A percentile compares a stretch with the other conserved stretches of the same genome.
Conservation (phyloP, 768 basidiomycete genomes). For the Porpolomopsis calyptriformis region DNA sequence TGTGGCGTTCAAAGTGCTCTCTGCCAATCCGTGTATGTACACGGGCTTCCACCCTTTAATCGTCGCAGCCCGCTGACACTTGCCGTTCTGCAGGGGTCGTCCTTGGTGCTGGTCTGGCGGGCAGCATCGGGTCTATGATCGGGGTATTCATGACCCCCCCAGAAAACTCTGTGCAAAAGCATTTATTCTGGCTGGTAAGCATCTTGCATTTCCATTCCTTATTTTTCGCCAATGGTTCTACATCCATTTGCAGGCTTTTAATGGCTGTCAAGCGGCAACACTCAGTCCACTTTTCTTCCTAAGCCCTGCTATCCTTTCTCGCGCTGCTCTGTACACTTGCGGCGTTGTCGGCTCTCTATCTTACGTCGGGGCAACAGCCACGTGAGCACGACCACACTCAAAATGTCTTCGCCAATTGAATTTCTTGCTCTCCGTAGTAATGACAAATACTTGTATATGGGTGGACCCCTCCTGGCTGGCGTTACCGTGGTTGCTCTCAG, state of each 20-base stretch:
- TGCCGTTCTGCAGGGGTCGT: slow-evolving; percentile 48
- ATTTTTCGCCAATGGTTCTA: not conserved
- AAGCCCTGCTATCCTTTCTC: slow-evolving; percentile 71
- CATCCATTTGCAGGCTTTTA: slow-evolving; percentile 49
- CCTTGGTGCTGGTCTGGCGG: slow-evolving; percentile 68
- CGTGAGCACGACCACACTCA: slow-evolving; percentile 30
- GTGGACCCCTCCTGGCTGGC: slow-evolving; percentile 80
- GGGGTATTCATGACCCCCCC: slow-evolving; percentile 71
- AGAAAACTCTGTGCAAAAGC: slow-evolving; percentile 66
- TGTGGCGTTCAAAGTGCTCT: slow-evolving; percentile 62
- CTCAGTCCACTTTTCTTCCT: slow-evolving; percentile 86
- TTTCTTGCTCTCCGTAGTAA: slow-evolving; percentile 28
- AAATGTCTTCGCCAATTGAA: not conserved
- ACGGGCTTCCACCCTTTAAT: slow-evolving; percentile 5
- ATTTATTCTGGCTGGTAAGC: slow-evolving; percentile 70
- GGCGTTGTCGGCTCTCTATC: slow-evolving; percentile 80
- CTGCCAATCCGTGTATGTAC: slow-evolving; percentile 75
- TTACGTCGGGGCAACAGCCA: slow-evolving; percentile 83
- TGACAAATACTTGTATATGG: slow-evolving; percentile 78
- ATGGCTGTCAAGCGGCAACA: slow-evolving; percentile 77
- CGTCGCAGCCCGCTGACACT: not conserved
- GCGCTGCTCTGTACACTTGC: slow-evolving; percentile 80
- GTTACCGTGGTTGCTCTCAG: slow-evolving; percentile 80
- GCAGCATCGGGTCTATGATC: slow-evolving; percentile 79
- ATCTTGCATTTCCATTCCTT: not conserved